Evolutionary conservation across 2,329 filamentous ascomycete genomes (phyloP), one percentile per base, ranked within the genome.

Genomic region (Aspergillus japonicus): DNA sequence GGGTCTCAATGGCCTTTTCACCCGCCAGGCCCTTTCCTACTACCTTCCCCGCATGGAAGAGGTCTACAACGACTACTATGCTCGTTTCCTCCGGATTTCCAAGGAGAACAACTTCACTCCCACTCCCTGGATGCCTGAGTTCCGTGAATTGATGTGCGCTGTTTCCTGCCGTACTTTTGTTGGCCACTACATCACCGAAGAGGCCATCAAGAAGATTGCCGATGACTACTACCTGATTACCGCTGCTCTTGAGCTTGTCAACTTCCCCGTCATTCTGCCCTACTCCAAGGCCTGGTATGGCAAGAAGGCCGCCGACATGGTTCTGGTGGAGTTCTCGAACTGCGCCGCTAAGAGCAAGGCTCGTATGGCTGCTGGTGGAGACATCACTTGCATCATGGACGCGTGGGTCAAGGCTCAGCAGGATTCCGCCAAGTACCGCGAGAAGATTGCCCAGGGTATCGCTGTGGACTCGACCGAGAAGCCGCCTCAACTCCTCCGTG

Each of bases 161-260:
- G 87, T 98, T 48, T 96, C 93, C 48, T 95, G 92, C 83, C 90
- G 94, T 64, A 96, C 93, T n/a, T 98, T 98, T 75, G 92, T 96
- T 63, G 95, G 95, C 47, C 88, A 96, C 81, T 98, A 98, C 81
- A 94, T 97, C 77, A 88, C 89, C 50, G 90, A 96, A 61, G 90
- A 92, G 74, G 87, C 90, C 52, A 88, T 98, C 71, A 94, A 96
- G 85, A 93, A 91, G 82, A 95, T 98, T 65, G 90, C 94, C 62
- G 90, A 96, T 77, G 93, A 98, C 79, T 99, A 96, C 81, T 98
- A 96, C 79, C 86, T 94, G 65, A 96, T 98, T 74, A 98, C 95
- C 14, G 94, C 90, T 59, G 95, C 95, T 23, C 86, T 98, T 67
- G 95, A 99, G 78, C 85, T 98, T 50, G 95, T 99, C 82, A 98